phyloP scores from a whole-genome alignment of 345 rosid species.

The Aquilaria yunnanensis region DNA sequence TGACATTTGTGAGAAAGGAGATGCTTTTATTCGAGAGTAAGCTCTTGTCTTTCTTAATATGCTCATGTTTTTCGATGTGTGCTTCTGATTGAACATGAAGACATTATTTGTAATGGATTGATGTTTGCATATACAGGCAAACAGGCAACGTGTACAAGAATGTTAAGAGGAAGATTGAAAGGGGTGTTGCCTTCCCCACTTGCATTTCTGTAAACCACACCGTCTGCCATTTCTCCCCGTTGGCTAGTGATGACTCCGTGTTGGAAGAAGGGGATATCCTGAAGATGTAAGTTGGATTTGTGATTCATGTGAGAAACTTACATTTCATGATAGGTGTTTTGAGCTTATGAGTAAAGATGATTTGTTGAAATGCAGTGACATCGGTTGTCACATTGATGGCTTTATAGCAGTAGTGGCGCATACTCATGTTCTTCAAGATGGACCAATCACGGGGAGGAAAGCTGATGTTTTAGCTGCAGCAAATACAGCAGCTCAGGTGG shows the following conservation, averaged over 20 bases:
- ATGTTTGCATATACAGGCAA: constrained; percentile 43
- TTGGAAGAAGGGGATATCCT: constrained; percentile 86
- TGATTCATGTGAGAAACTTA: too few species aligned
- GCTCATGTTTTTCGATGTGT: not conserved
- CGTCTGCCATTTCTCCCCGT: constrained; percentile 88
- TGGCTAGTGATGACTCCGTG: constrained; percentile 67
- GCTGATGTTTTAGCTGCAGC: constrained; percentile 92
- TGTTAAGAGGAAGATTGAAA: constrained; percentile 86
- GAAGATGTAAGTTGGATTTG: constrained; percentile 59
- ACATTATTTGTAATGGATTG: not conserved
- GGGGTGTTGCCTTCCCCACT: constrained; percentile 95
- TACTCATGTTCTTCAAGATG: constrained; percentile 71
- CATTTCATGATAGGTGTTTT: not conserved
- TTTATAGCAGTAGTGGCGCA: constrained; percentile 88
- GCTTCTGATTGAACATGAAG: not conserved
- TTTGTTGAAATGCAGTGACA: constrained; percentile 39
- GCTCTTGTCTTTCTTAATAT: constrained; percentile 6
- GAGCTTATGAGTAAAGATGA: too few species aligned
- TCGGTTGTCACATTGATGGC: constrained; percentile 95
- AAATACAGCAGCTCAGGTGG: constrained; percentile 92
- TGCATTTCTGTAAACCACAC: constrained; percentile 87
- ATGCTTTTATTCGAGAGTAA: constrained; percentile 82
- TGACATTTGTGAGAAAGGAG: constrained; percentile 88
- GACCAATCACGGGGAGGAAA: constrained; percentile 58
- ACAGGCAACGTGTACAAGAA: constrained; percentile 89